These are phyloP conservation scores for Penicillium psychrosexuale DNA, from an alignment of 2,329 filamentous ascomycete genomes.

Conservation along the genomic window DNA sequence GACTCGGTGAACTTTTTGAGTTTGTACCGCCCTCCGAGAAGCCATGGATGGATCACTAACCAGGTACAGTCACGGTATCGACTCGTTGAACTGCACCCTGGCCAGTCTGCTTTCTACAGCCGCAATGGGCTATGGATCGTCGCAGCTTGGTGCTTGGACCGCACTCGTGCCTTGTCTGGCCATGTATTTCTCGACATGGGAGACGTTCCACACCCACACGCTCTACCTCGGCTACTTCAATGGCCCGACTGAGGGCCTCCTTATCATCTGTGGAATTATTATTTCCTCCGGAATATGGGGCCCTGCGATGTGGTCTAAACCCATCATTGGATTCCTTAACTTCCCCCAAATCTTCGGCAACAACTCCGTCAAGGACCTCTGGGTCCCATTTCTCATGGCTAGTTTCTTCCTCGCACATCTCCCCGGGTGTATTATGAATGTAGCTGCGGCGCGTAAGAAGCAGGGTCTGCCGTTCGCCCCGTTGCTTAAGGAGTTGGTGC, in stretches of 20 bases:
- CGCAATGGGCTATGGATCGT: constrained; percentile 85
- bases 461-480: constrained; percentile 72
- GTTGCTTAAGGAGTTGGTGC: constrained; percentile 89
- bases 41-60: constrained; percentile 24
- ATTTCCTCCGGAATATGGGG: constrained; percentile 82
- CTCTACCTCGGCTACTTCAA: constrained; percentile 96
- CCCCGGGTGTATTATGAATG: constrained; percentile 85
- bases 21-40: constrained; percentile 37
- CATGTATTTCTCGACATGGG: constrained; percentile 99
- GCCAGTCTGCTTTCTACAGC: constrained; percentile 87
- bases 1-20: constrained; percentile 94
- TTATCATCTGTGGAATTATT: constrained; percentile 86
- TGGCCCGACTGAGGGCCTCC: constrained; percentile 90
- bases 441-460: constrained; percentile 69
- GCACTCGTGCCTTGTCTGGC: constrained; percentile 86
- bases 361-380: constrained; percentile 79
- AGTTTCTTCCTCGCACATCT: constrained; percentile 72
- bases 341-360: constrained; percentile 62
- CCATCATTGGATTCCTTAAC: constrained; percentile 67
- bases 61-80: constrained; percentile 74
- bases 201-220: constrained; percentile 98
- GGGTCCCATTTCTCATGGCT: constrained; percentile 68
- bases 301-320: constrained; percentile 78
- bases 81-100: constrained; percentile 94
- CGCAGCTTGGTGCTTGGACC: constrained; percentile 82